Conservation (phyloP, 148 eudicot genomes). For the Vaccinium vitisidaea region DNA sequence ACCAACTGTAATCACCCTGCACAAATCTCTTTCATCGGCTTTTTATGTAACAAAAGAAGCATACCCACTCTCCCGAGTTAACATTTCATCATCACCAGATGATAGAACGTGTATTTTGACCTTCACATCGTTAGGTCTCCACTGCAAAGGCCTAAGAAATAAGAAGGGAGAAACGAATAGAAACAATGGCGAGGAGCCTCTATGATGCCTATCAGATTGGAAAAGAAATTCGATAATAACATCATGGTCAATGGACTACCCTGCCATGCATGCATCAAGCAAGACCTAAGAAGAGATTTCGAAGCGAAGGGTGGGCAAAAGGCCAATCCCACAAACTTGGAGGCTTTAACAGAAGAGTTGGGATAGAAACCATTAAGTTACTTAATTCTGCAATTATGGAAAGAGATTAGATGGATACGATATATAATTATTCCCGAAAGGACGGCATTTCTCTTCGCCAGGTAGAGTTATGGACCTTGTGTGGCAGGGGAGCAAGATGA, state of each 20-base stretch:
- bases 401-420: not conserved
- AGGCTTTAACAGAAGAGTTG: not conserved
- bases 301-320: not conserved
- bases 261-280: not conserved
- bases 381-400: not conserved
- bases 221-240: not conserved
- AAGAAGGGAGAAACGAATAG: not conserved
- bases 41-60: not conserved
- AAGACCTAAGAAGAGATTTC: constrained; percentile 1
- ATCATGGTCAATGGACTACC: not conserved
- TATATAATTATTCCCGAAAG: not conserved
- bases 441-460: not conserved
- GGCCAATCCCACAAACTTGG: not conserved
- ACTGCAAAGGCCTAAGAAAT: not conserved
- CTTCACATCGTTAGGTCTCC: not conserved
- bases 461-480: not conserved
- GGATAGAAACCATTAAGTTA: not conserved
- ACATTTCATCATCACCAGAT: not conserved
- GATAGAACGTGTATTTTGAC: not conserved
- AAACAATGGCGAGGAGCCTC: not conserved
- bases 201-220: not conserved
- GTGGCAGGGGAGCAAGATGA: not conserved
- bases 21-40: constrained; percentile 1
- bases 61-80: not conserved
- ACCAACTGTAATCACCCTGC: not conserved